phyloP scores from a whole-genome alignment of 257 asterid species.

The Penstemon davidsonii region DNA sequence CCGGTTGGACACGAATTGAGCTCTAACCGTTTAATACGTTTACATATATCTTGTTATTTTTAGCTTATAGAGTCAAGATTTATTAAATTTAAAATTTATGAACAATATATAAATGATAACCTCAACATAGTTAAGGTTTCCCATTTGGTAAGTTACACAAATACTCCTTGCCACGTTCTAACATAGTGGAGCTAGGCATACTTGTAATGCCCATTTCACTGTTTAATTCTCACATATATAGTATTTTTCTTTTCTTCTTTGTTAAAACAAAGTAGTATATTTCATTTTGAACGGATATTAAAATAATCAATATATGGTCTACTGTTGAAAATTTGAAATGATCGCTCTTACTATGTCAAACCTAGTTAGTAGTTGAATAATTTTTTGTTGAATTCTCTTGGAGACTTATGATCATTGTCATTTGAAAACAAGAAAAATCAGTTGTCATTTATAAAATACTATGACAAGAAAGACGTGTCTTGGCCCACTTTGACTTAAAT shows the following conservation, averaged over 20 bases:
- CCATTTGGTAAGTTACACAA: background rate
- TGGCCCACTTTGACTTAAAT: background rate
- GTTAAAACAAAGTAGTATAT: too few relatives aligned
- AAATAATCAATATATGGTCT: background rate
- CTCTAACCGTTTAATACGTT: too few relatives aligned
- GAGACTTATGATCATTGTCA: too few relatives aligned
- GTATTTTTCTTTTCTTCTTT: too few relatives aligned
- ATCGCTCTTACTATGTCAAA: background rate
- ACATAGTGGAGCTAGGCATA: background rate
- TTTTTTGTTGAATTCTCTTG: too few relatives aligned
- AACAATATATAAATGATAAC: background rate
- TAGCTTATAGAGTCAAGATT: background rate
- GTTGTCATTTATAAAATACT: background rate
- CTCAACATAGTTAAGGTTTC: background rate
- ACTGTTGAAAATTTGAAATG: background rate
- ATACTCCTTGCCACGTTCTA: background rate
- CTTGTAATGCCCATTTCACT: background rate
- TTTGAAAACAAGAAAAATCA: background rate
- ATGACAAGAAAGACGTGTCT: background rate
- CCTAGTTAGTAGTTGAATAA: too few relatives aligned
- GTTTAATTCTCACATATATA: too few relatives aligned
- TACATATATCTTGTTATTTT: background rate
- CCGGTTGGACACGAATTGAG: too few relatives aligned
- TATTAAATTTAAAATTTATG: background rate
- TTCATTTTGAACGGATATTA: background rate